A percentile compares a stretch with the other conserved stretches of the same genome.
phyloP scores from a whole-genome alignment of 805 yeast genomes.

The Sugiyamaella boreocaroliniensis region DNA sequence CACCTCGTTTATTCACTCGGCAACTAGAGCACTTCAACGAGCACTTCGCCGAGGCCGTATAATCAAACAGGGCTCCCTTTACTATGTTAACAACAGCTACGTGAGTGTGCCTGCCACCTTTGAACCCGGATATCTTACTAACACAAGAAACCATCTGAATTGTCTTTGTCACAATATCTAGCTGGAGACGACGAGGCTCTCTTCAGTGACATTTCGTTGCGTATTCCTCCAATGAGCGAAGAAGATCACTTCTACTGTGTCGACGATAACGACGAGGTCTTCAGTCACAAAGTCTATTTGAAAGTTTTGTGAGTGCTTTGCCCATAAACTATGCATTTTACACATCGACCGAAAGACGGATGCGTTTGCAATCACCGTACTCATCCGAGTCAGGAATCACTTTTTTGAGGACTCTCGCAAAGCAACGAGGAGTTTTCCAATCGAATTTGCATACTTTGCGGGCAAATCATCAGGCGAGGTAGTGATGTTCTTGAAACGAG shows the following conservation, averaged over 20 bases:
- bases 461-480: slow-evolving; percentile 13
- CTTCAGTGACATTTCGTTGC: slow-evolving; percentile 29
- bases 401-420: not conserved
- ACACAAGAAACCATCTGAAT: slow-evolving; percentile 30
- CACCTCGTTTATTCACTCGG: slow-evolving; percentile 31
- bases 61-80: slow-evolving; percentile 26
- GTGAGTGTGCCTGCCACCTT: slow-evolving; percentile 1
- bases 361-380: not conserved
- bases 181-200: slow-evolving; percentile 33
- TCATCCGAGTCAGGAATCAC: not conserved
- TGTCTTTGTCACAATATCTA: slow-evolving; percentile 28
- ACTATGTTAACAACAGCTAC: slow-evolving; percentile 25
- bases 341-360: not conserved
- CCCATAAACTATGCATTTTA: no score
- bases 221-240: slow-evolving; percentile 30
- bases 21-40: slow-evolving; percentile 33
- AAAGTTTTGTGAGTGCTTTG: not conserved
- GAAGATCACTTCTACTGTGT: slow-evolving; percentile 22
- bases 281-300: slow-evolving; percentile 76
- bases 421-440: not conserved
- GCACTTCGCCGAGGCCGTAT: slow-evolving; percentile 32
- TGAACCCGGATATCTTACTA: slow-evolving; percentile 8
- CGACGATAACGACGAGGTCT: slow-evolving; percentile 35
- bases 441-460: slow-evolving; percentile 8
- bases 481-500: slow-evolving; percentile 10